Evolutionary conservation across 441 rosid species (phyloP), one percentile per base, ranked within the genome.

Genomic region (Bocquillonia castaneifolia): DNA sequence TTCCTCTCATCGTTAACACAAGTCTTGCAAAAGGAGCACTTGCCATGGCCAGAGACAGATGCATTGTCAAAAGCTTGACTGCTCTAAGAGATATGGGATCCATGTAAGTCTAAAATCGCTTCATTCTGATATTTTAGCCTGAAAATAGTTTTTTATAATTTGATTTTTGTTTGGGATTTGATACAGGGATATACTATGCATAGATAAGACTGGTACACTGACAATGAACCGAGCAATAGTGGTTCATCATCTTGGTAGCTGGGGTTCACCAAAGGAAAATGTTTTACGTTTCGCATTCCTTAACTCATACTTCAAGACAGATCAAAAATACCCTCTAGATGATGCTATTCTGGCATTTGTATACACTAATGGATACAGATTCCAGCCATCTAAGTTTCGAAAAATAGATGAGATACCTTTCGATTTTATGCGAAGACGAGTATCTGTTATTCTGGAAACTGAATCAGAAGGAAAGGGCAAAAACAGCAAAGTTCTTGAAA

Each of bases 21-120:
- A 81, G 88, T 65, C 93, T 88, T 39, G 93, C 93, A 0, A 88
- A 86, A 79, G 93, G 93, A 63, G 93, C 93, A 47, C 82, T 88
- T 44, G 88, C 86, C 47, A 88, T 88, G 93, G 93, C 93, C 23
- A 80, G 75, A 70, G 93, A 88, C 68, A 79, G 91, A 77, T 86
- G 93, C 18, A 72, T 88, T 13, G 86, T 88, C 77, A 88, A 88
- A 78, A 88, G 91, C 77, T 72, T 84, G 66, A 74, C 79, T n/a
- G 83, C 86, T 47, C 80, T 88, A 47, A 77, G 89, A 60, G 80
- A 83, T 55, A 88, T 88, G 93, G 93, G 93, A 80, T 86, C 91
- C 68, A 86, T 88, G 93, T 86, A 78, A 80, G 89, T 72, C 68
- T 37, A 44, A 15, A 47, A 25, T 53, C 39, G 34, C 26, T 42